phyloP scores from a whole-genome alignment of 2,329 filamentous ascomycete genomes.

The Fusarium siculi region DNA sequence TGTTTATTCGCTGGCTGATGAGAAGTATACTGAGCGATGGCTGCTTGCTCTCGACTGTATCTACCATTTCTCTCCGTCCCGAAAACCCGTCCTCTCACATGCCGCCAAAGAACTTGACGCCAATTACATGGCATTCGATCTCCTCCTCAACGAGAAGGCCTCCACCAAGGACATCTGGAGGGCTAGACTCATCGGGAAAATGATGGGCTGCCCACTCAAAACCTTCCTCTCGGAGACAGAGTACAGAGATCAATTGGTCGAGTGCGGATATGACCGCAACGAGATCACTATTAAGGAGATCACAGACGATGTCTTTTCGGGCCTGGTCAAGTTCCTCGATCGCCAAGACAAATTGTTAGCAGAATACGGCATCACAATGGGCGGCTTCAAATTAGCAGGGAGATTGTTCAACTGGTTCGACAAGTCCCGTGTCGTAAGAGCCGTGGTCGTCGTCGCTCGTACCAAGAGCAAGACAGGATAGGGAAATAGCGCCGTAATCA shows the following conservation, averaged over 20 bases:
- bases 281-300: conserved; percentile 60
- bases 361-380: conserved; percentile 51
- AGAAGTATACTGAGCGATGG: conserved; percentile 54
- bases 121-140: conserved; percentile 65
- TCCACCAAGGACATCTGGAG: conserved; percentile 45
- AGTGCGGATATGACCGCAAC: conserved; percentile 58
- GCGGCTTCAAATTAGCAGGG: conserved; percentile 51
- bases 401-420: conserved; percentile 54
- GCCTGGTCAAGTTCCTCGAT: conserved; percentile 57
- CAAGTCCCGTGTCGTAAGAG: conserved; percentile 48
- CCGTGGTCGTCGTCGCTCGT: conserved; percentile 49
- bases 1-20: conserved; percentile 43
- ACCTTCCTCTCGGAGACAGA: conserved; percentile 60
- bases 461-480: conserved; percentile 35
- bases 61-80: conserved; percentile 66
- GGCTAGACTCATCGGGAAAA: conserved; percentile 55
- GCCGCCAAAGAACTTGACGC: conserved; percentile 55
- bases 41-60: conserved; percentile 66
- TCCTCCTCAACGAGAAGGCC: conserved; percentile 54
- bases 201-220: conserved; percentile 59
- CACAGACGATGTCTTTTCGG: conserved; percentile 63
- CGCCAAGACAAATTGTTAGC: conserved; percentile 48
- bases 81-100: conserved; percentile 57
- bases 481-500: neutral
- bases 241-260: conserved; percentile 58